Percentiles rank a stretch among this genome's conserved stretches.
Conservation (phyloP, 2,329 filamentous ascomycete genomes). For the Stagonosporopsis chrysanthemi region DNA sequence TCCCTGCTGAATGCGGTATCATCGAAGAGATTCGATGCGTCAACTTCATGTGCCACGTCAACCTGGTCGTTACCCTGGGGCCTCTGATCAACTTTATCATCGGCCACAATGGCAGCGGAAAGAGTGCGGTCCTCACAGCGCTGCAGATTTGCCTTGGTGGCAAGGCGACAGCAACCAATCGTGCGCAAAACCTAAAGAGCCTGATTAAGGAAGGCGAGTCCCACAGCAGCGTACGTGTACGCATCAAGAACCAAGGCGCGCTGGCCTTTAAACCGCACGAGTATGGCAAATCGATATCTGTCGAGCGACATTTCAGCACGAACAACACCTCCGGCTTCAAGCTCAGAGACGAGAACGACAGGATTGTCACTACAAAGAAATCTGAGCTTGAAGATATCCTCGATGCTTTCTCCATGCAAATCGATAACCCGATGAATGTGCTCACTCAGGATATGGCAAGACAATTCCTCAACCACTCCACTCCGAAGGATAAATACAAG, state of each 20-base stretch:
- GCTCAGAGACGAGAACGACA: constrained; percentile 75
- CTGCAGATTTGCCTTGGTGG: constrained; percentile 94
- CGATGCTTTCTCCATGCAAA: constrained; percentile 90
- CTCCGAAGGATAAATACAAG: constrained; percentile 86
- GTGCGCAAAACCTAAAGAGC: constrained; percentile 85
- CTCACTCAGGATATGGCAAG: constrained; percentile 94
- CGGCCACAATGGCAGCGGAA: constrained; percentile 96
- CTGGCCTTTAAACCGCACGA: constrained; percentile 83
- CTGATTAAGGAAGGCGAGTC: constrained; percentile 91
- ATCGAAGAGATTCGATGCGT: constrained; percentile 85
- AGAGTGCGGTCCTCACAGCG: constrained; percentile 93
- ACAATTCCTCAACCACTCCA: constrained; percentile 88
- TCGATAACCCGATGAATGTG: constrained; percentile 96
- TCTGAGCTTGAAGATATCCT: constrained; percentile 89
- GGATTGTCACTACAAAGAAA: constrained; percentile 81
- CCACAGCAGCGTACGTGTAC: constrained; percentile 73
- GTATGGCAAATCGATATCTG: constrained; percentile 83
- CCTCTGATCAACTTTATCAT: constrained; percentile 98
- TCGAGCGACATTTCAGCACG: constrained; percentile 88
- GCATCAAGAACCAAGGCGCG: constrained; percentile 87
- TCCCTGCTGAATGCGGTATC: constrained; percentile 81
- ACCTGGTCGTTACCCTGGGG: constrained; percentile 82
- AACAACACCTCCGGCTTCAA: constrained; percentile 83
- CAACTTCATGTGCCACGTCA: constrained; percentile 96
- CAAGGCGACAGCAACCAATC: constrained; percentile 91